Evolutionary conservation across 805 yeast species (phyloP).

Genomic region (Ogataea ramenticola): DNA sequence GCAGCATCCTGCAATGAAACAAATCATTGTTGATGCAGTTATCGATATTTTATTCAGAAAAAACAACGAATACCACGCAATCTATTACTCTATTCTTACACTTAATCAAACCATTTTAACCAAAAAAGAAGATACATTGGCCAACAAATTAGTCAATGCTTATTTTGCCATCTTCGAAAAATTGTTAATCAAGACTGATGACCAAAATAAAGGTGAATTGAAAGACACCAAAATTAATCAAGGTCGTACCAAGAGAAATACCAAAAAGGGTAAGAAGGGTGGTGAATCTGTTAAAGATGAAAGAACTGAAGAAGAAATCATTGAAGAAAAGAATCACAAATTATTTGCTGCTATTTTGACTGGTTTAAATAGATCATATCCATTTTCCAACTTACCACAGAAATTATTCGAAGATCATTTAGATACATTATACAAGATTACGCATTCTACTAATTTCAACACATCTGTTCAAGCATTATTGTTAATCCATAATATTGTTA

Average conservation of each 20-base stretch:
- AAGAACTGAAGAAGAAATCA: constrained; percentile 55
- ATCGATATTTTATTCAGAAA: constrained; percentile 73
- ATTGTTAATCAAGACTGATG: constrained; percentile 62
- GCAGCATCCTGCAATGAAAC: constrained; percentile 94
- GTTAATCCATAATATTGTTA: constrained; percentile 72
- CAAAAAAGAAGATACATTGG: constrained; percentile 67
- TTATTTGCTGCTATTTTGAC: constrained; percentile 86
- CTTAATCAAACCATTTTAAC: constrained; percentile 89
- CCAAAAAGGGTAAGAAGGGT: constrained; percentile 82
- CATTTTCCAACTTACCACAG: constrained; percentile 72
- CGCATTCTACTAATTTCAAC: constrained; percentile 90
- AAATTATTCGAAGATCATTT: constrained; percentile 69
- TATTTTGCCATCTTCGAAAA: constrained; percentile 86
- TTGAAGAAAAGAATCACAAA: constrained; percentile 77
- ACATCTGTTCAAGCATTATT: constrained; percentile 90
- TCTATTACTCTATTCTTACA: constrained; percentile 82
- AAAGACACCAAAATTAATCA: constrained; percentile 36
- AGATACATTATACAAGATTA: constrained; percentile 78
- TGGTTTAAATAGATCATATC: constrained; percentile 94
- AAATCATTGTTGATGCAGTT: constrained; percentile 68
- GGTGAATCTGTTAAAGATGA: constrained; percentile 68
- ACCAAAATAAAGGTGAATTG: constrained; percentile 29
- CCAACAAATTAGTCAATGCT: constrained; percentile 75
- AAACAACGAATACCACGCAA: constrained; percentile 75
- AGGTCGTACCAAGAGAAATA: constrained; percentile 62